These are phyloP conservation scores for Suillus sp. DNA, from an alignment of 768 basidiomycete genomes.

Conservation along the genomic window DNA sequence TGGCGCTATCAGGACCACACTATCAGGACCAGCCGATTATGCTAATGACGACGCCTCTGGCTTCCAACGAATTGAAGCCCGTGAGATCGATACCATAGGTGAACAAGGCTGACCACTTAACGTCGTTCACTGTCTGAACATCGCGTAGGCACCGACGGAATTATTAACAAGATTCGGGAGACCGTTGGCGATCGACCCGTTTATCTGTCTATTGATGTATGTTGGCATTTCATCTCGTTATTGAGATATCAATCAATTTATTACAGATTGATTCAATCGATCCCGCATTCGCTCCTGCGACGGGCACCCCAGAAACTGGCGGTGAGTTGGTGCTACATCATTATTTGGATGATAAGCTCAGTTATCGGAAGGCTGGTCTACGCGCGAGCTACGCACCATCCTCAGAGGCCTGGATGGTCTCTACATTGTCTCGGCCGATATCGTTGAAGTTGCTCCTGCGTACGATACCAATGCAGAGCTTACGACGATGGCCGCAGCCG, in stretches of 20 bases:
- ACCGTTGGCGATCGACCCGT: constrained; percentile 76
- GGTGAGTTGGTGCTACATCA: constrained; percentile 35
- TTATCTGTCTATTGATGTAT: constrained; percentile 77
- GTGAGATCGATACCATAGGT: constrained; percentile 84
- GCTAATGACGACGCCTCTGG: constrained; percentile 76
- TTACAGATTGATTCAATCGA: constrained; percentile 75
- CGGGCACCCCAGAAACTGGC: constrained; percentile 84
- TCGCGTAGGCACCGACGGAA: constrained; percentile 62
- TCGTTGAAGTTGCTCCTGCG: constrained; percentile 85
- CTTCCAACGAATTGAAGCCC: constrained; percentile 81
- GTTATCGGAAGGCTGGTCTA: constrained; percentile 57
- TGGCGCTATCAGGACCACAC: constrained; percentile 84
- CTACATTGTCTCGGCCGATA: constrained; percentile 76
- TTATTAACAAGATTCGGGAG: constrained; percentile 77
- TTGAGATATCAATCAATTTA: constrained; percentile 6
- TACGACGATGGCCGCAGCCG: constrained; percentile 65
- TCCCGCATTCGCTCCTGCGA: constrained; percentile 81
- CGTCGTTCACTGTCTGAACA: constrained; percentile 3
- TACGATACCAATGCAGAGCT: constrained; percentile 71
- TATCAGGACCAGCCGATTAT: constrained; percentile 78
- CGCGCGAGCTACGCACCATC: constrained; percentile 77
- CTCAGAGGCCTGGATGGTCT: constrained; percentile 75
- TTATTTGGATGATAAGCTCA: constrained; percentile 13
- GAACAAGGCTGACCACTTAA: constrained; percentile 17
- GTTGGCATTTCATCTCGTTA: constrained; percentile 24